These are phyloP conservation scores for Passiflora organensis DNA, from an alignment of 345 rosid genomes.

Conservation along the genomic window DNA sequence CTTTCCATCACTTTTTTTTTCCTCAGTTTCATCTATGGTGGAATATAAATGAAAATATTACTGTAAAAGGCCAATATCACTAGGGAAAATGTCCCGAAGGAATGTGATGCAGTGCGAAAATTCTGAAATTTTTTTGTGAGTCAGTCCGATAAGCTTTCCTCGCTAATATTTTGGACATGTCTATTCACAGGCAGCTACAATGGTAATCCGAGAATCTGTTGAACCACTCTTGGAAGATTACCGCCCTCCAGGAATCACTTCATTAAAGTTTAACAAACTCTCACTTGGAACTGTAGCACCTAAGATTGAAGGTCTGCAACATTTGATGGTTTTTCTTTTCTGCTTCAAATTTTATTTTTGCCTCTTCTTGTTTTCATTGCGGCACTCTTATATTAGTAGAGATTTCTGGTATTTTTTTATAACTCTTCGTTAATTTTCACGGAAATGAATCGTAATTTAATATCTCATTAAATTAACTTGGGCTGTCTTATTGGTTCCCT, in stretches of 20 bases:
- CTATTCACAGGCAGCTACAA: conserved; percentile 73
- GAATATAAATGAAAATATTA: too few species aligned
- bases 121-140: not conserved
- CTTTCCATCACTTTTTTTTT: not conserved
- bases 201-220: conserved; percentile 89
- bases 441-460: not conserved
- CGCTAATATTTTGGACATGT: conserved; percentile 11
- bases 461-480: not conserved
- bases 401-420: not conserved
- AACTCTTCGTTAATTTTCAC: not conserved
- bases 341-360: not conserved
- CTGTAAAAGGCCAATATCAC: too few species aligned
- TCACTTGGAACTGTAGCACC: conserved; percentile 95
- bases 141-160: not conserved
- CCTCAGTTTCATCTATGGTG: too few species aligned
- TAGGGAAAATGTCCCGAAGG: not conserved
- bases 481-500: not conserved
- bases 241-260: conserved; percentile 92
- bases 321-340: conserved; percentile 1
- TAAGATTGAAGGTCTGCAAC: conserved; percentile 80
- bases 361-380: not conserved
- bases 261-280: conserved; percentile 80
- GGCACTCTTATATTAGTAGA: not conserved
- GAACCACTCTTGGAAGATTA: conserved; percentile 96
- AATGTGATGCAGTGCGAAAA: not conserved